Conservation (phyloP, 306 rosid genomes). For the Crataegus laevigata region DNA sequence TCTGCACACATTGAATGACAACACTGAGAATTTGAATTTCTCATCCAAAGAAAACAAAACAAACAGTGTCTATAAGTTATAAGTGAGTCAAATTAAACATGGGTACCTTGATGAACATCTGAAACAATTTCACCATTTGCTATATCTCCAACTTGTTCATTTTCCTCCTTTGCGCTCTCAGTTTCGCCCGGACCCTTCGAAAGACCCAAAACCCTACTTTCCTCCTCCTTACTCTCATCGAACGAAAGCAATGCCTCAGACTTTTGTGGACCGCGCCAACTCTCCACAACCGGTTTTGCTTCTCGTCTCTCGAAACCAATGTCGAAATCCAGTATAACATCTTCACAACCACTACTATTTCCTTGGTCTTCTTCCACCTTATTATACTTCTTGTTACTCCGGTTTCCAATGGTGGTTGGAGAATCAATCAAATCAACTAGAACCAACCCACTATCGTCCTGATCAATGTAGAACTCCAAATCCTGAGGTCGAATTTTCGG, state of each 20-base stretch:
- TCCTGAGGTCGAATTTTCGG: slow-evolving; percentile 39
- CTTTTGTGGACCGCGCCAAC: slow-evolving; percentile 59
- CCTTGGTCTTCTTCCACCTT: slow-evolving; percentile 38
- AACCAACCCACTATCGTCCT: slow-evolving; percentile 65
- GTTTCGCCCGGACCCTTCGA: slow-evolving; percentile 17
- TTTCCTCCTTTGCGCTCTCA: slow-evolving; percentile 12
- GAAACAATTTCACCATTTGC: slow-evolving; percentile 31
- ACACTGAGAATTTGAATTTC: neutral
- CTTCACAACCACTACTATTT: slow-evolving; percentile 25
- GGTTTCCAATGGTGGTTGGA: slow-evolving; percentile 20
- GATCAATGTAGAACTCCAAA: slow-evolving; percentile 78
- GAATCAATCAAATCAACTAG: slow-evolving; percentile 68
- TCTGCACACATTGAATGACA: slow-evolving; percentile 28
- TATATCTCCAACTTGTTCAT: slow-evolving; percentile 15
- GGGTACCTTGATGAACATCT: slow-evolving; percentile 47
- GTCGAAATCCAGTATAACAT: slow-evolving; percentile 79
- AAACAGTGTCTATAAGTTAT: neutral
- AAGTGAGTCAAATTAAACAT: neutral
- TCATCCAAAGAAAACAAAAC: neutral
- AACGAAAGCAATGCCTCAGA: slow-evolving; percentile 23
- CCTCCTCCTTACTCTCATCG: slow-evolving; percentile 20
- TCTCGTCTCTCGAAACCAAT: slow-evolving; percentile 29
- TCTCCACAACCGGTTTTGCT: slow-evolving; percentile 44
- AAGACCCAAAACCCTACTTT: slow-evolving; percentile 3
- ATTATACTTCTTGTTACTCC: slow-evolving; percentile 17